Base-by-base conservation (phyloP, 768 basidiomycete species). In the Russula compacta region DNA sequence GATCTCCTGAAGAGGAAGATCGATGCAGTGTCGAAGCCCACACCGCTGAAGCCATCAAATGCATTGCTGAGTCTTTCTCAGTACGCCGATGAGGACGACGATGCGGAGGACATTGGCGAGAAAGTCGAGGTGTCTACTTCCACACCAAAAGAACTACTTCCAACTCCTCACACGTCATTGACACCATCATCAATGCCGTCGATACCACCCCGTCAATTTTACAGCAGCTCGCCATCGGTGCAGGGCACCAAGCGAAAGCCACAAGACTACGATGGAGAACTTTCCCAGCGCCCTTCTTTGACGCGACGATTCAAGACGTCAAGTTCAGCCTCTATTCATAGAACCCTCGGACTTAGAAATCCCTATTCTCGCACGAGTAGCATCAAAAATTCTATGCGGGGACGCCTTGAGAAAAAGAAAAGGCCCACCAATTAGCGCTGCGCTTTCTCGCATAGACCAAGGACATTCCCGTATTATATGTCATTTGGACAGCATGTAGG, bases 1-100 rank as follows among this genome's bases (percentile, higher is more conserved):
- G 71, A 73, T 40, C 64, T 70, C 21, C 67, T 85, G 54, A 80
- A 81, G 71, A 79, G 73, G 69, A 85, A 80, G 70, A 85, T 84
- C 40, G 74, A 75, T 15, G 77, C 78, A 24, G 68, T 72, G 21
- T 64, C 69, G 38, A 61, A 67, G 35, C 61, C 60, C 29, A 58
- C 65, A 17, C 53, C 29, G 12, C 35, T 10, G 38, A 63, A 57
- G 59, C 69, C 73, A 33, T 72, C 68, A 56, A 70, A 70, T 19
- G 76, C 77, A 40, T 69, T 78, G 12, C 60, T 66, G 57, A 73
- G 74, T 53, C 74, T 80, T 32, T 63, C 72, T 1, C 73, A 73
- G 64, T 81, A 80, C 59, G 68, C 67, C 19, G 76, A 78, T n/a
- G 77, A 78, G 35, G 75, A 75, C 15, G 70, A 72, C 10, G 73